Base-by-base conservation (phyloP, 495 filamentous ascomycete species). In the Podospora bellae-mahoneyi region DNA sequence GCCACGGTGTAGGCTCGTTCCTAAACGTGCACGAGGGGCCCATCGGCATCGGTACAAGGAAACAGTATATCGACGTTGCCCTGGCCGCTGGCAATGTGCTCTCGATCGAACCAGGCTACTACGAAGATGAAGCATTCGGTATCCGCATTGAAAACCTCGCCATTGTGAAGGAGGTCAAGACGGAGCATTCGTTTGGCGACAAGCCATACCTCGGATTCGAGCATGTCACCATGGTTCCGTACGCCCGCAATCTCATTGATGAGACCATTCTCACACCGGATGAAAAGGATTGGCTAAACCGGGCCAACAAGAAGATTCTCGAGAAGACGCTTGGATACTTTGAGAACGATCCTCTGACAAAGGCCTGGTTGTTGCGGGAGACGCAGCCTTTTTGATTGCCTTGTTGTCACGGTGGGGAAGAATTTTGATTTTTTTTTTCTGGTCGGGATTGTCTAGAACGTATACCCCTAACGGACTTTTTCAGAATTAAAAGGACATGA, bases 1-100 rank as follows among this genome's bases (percentile, higher is more conserved):
- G 96, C 34, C 96, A 99, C 77, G 96, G 96, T 26, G 91, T 99
- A 64, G 96, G 96, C 55, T 96, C 92, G 5, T 99, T 74, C 62
- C 72, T 94, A 76, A 98, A 98, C 69, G 96, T 99, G 2, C 96
- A 99, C 78, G 96, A 99, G 77, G 96, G 96, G 0, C 96, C 96
- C 6, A 96, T 99, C 66, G 96, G 96, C 23, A 93, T 99, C 63
- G 96, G 96, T 20, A 97, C 93, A 5, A 86, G 94, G 57, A 84
- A 94, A 32, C 92, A 96, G 71, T 97, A 94, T 76, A 89, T 91
- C 9, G 96, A 99, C 71, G 95, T 98, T 23, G 84, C 95, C 1
- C 85, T 99, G 23, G 86, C 92, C 0, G 82, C 89, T n/a, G 96
- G 96, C 59, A 97, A 97, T 75, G 94, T 98, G 57, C 86, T 97